Evolutionary conservation across 495 filamentous ascomycete species (phyloP).

Genomic region (Penicillium crystallinum): DNA sequence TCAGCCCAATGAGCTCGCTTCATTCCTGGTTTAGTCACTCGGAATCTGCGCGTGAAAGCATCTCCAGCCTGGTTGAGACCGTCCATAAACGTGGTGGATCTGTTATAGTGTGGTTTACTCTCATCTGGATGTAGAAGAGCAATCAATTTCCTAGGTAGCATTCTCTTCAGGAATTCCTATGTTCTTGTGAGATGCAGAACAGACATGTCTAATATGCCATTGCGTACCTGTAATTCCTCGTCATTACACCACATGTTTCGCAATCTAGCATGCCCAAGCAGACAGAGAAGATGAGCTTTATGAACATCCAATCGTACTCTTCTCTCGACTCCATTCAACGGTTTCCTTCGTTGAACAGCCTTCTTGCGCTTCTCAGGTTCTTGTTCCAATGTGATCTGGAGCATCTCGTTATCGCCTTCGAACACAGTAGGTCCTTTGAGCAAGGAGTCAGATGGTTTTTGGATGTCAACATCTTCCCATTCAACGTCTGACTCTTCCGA

Average conservation of each 20-base stretch:
- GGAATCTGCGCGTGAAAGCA: slow-evolving; percentile 63
- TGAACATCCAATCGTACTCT: slow-evolving; percentile 70
- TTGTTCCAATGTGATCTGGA: slow-evolving; percentile 56
- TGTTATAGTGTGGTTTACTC: slow-evolving; percentile 61
- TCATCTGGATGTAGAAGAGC: slow-evolving; percentile 60
- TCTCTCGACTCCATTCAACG: slow-evolving; percentile 64
- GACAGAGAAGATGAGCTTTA: slow-evolving; percentile 78
- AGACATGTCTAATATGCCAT: background rate
- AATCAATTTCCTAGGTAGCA: slow-evolving; percentile 56
- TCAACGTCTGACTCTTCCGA: slow-evolving; percentile 58
- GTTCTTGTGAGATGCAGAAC: background rate
- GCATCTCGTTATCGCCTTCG: slow-evolving; percentile 30
- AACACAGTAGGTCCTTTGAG: slow-evolving; percentile 14
- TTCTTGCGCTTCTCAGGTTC: slow-evolving; percentile 35
- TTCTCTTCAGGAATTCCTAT: slow-evolving; percentile 49
- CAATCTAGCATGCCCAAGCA: slow-evolving; percentile 66
- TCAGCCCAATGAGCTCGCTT: slow-evolving; percentile 68
- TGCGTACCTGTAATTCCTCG: slow-evolving; percentile 51
- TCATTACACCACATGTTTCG: slow-evolving; percentile 92
- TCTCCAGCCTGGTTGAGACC: slow-evolving; percentile 66
- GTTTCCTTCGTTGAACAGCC: slow-evolving; percentile 45
- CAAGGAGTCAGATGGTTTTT: slow-evolving; percentile 30
- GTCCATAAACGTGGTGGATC: slow-evolving; percentile 67
- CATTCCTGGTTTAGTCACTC: slow-evolving; percentile 64
- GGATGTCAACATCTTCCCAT: slow-evolving; percentile 66